Percentiles rank a stretch among this genome's conserved stretches.
Conservation (phyloP, 2,329 filamentous ascomycete genomes). For the Sporothrix luriei region DNA sequence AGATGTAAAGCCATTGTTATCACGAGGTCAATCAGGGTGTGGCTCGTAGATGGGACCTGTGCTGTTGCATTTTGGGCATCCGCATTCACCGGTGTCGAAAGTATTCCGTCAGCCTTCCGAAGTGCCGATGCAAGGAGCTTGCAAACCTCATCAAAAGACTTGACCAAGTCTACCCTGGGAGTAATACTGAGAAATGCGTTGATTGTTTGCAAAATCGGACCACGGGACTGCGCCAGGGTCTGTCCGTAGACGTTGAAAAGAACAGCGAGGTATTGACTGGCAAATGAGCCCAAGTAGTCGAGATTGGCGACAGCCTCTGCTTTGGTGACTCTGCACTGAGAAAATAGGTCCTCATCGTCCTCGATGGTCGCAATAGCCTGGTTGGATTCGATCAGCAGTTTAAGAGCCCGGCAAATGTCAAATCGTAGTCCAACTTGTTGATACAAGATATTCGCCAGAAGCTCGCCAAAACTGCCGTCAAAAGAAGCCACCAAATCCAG, state of each 20-base stretch:
- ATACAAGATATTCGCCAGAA: slow-evolving; percentile 89
- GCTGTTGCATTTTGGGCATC: slow-evolving; percentile 12
- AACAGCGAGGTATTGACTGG: slow-evolving; percentile 88
- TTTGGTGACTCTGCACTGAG: slow-evolving; percentile 78
- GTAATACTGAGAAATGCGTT: slow-evolving; percentile 93
- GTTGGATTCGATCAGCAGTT: slow-evolving; percentile 88
- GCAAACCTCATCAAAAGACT: slow-evolving; percentile 86
- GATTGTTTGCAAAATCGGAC: slow-evolving; percentile 89
- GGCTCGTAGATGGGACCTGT: slow-evolving; percentile 86
- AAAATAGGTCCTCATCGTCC: slow-evolving; percentile 72
- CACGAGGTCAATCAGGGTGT: slow-evolving; percentile 94
- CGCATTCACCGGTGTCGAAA: slow-evolving; percentile 48
- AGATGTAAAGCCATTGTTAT: slow-evolving; percentile 96
- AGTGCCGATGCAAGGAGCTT: slow-evolving; percentile 78
- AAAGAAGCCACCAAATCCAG: slow-evolving; percentile 76
- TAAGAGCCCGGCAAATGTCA: slow-evolving; percentile 83
- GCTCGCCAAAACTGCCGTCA: slow-evolving; percentile 85
- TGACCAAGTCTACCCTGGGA: slow-evolving; percentile 73
- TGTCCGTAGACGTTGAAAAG: slow-evolving; percentile 99
- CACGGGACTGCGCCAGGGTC: slow-evolving; percentile 88
- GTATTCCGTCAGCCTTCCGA: slow-evolving; percentile 47
- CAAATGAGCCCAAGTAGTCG: slow-evolving; percentile 74
- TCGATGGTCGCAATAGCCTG: slow-evolving; percentile 72
- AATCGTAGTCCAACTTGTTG: slow-evolving; percentile 84
- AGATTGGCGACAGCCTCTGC: slow-evolving; percentile 76